These are phyloP conservation scores for Microbotryum saponariae DNA, from an alignment of 1,284 basidiomycete species.

Conservation along the genomic window DNA sequence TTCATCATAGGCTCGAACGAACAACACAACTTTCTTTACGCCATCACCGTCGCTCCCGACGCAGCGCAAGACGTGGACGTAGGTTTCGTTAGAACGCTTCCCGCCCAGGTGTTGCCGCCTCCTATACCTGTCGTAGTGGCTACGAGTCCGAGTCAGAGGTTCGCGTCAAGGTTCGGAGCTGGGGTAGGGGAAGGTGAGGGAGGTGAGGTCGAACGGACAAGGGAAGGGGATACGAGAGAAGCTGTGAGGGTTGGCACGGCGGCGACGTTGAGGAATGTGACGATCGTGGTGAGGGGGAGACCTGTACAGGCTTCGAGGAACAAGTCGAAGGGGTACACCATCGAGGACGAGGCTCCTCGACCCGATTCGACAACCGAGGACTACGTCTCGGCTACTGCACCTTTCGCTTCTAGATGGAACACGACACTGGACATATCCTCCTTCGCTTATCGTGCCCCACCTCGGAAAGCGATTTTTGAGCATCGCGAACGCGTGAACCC, in stretches of 20 bases:
- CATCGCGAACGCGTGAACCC: too few species aligned
- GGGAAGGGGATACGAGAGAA: constrained; percentile 31
- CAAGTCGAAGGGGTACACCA: neutral
- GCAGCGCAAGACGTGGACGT: constrained; percentile 7
- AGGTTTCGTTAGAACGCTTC: constrained; percentile 23
- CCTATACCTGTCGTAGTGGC: constrained; percentile 17
- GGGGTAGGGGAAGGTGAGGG: neutral
- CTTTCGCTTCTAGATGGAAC: constrained; percentile 78
- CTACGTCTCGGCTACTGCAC: constrained; percentile 54
- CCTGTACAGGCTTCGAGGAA: constrained; percentile 46
- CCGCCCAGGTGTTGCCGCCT: neutral
- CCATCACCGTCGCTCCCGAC: constrained; percentile 54
- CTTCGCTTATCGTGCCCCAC: constrained; percentile 37
- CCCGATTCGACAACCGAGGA: neutral
- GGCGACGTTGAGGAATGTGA: constrained; percentile 54
- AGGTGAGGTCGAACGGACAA: constrained; percentile 1
- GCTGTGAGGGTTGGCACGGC: neutral
- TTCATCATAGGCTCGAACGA: constrained; percentile 58
- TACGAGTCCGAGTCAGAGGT: constrained; percentile 15
- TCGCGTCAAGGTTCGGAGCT: constrained; percentile 12
- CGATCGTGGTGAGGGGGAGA: constrained; percentile 65
- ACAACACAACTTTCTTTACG: constrained; percentile 79
- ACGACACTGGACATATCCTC: constrained; percentile 67
- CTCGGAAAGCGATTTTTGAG: constrained; percentile 19
- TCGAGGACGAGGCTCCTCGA: neutral